A percentile compares a stretch with the other conserved stretches of the same genome.
Conservation (phyloP, 768 basidiomycete genomes). For the Coprinellus aureogranulatus region DNA sequence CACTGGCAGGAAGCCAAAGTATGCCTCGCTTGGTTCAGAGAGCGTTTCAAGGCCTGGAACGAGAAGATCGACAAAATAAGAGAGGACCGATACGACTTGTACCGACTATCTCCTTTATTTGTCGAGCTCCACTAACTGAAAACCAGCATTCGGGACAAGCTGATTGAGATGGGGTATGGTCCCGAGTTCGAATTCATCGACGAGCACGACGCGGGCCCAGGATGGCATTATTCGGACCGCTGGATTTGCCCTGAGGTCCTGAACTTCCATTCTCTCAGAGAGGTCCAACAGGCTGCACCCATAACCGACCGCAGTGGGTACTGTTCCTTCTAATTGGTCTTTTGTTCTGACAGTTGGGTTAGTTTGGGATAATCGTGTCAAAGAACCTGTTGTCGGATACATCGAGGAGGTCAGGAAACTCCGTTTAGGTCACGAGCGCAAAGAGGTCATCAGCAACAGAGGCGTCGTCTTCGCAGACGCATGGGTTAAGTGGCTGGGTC, state of each 20-base stretch:
- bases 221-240: background rate
- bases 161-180: no score
- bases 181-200: no score
- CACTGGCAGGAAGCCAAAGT: no score
- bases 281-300: background rate
- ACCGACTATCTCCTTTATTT: no score
- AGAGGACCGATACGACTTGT: no score
- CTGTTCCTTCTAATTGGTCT: background rate
- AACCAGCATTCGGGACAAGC: no score
- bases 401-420: constrained; percentile 20
- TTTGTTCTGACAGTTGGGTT: background rate
- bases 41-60: no score
- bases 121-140: no score
- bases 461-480: constrained; percentile 14
- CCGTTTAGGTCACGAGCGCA: constrained; percentile 18
- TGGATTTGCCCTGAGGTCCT: background rate
- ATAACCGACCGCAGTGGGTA: background rate
- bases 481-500: constrained; percentile 22
- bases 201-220: background rate
- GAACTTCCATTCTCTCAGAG: background rate
- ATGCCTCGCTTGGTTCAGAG: no score
- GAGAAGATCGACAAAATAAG: no score
- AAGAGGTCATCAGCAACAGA: constrained; percentile 16
- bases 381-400: constrained; percentile 22
- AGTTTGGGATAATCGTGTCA: constrained; percentile 28